Evolutionary conservation across 225 moss, liverwort and hornwort species (phyloP).

Genomic region (Takakia lepidozioides): DNA sequence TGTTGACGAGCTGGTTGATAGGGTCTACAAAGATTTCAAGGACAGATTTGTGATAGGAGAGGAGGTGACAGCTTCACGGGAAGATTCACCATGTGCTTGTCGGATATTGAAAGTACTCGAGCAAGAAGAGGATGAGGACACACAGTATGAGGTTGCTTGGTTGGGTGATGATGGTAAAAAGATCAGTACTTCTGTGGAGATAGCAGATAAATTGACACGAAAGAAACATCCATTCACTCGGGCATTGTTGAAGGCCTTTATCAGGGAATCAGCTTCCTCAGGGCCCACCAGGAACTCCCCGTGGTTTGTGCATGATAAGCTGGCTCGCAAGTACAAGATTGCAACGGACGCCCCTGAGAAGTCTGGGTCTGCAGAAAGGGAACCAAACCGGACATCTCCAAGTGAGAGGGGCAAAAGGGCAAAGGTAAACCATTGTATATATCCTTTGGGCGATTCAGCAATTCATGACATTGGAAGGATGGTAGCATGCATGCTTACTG

Average conservation of each 20-base stretch:
- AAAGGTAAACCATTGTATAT: no score
- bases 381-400: constrained; percentile 24
- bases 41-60: constrained; percentile 84
- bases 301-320: constrained; percentile 86
- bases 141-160: constrained; percentile 85
- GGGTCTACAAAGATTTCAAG: constrained; percentile 87
- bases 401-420: constrained; percentile 20
- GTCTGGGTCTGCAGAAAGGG: constrained; percentile 24
- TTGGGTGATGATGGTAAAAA: constrained; percentile 82
- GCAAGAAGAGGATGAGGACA: constrained; percentile 50
- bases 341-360: constrained; percentile 37
- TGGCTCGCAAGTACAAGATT: constrained; percentile 87
- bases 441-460: no score
- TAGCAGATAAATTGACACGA: constrained; percentile 55
- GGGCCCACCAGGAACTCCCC: constrained; percentile 66
- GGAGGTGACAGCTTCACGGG: constrained; percentile 66
- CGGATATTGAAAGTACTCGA: constrained; percentile 76
- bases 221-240: constrained; percentile 84
- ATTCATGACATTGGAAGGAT: no score
- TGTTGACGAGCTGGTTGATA: constrained; percentile 93
- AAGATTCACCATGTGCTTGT: constrained; percentile 50
- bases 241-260: constrained; percentile 84
- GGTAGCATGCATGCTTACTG: no score
- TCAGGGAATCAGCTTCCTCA: constrained; percentile 74
- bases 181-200: constrained; percentile 39